These are phyloP conservation scores for Babesia bigemina DNA, from an alignment of 169 alveolate species.

Conservation along the genomic window DNA sequence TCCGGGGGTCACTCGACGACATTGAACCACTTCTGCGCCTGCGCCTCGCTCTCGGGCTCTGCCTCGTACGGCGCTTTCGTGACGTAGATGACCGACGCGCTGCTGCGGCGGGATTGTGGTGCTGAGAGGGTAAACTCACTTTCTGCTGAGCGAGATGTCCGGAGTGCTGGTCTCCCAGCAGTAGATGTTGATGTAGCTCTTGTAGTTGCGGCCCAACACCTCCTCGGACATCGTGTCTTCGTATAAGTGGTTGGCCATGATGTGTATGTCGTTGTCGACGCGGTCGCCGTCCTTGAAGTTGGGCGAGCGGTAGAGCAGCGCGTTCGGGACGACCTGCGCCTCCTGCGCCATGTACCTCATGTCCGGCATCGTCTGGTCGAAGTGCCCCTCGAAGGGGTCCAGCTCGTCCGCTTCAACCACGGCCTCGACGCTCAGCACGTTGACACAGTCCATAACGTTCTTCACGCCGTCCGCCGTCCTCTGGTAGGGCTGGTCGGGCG, in stretches of 20 bases:
- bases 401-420: constrained; percentile 7
- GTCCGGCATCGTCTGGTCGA: constrained; percentile 38
- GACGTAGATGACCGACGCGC: constrained; percentile 26
- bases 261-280: constrained; percentile 52
- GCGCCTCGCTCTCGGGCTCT: background rate
- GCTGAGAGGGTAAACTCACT: background rate
- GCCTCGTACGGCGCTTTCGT: background rate
- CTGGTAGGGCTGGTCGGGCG: constrained; percentile 57
- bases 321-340: constrained; percentile 43
- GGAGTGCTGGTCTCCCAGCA: constrained; percentile 40
- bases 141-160: background rate
- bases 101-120: background rate
- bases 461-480: constrained; percentile 37
- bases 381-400: constrained; percentile 6
- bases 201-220: constrained; percentile 35
- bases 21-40: constrained; percentile 9
- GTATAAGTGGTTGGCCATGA: constrained; percentile 60
- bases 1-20: constrained; percentile 6
- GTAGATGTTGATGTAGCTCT: constrained; percentile 51
- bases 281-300: constrained; percentile 50
- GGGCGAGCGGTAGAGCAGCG: constrained; percentile 57
- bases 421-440: constrained; percentile 30
- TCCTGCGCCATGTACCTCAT: constrained; percentile 40
- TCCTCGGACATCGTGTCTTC: constrained; percentile 22
- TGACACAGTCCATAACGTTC: constrained; percentile 44